Evolutionary conservation across 805 yeast genomes (phyloP).

Genomic region (Metschnikowia continentalis): DNA sequence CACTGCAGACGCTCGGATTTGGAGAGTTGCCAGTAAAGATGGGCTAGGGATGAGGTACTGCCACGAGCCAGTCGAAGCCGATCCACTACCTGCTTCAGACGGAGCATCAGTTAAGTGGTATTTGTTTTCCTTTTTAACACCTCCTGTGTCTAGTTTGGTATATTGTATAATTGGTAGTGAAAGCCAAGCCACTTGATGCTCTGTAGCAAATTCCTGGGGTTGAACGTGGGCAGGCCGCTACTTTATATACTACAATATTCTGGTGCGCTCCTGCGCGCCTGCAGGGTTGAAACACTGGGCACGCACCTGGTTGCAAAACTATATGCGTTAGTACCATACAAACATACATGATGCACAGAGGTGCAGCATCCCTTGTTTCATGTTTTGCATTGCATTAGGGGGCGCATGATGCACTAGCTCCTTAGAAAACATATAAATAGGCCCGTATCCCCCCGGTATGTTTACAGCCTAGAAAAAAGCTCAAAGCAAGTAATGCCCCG

Average conservation of each 20-base stretch:
- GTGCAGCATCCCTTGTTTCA: neutral
- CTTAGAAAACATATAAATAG: neutral
- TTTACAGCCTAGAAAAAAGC: neutral
- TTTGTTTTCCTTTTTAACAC: neutral
- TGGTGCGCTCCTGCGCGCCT: slow-evolving; percentile 1
- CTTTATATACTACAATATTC: neutral
- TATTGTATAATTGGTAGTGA: neutral
- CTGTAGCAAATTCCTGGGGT: neutral
- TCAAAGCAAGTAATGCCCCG: neutral
- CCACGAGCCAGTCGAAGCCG: neutral
- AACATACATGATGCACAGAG: neutral
- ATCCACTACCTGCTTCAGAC: neutral
- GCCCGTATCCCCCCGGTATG: neutral
- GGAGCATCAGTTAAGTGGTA: neutral
- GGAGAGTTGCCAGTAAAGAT: slow-evolving; percentile 2
- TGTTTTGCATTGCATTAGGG: neutral
- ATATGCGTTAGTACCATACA: neutral
- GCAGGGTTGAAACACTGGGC: neutral
- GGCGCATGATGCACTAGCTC: neutral
- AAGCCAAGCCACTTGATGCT: neutral
- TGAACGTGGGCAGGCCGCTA: neutral
- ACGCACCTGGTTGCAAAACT: neutral
- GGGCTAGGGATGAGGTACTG: neutral
- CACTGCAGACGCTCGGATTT: neutral
- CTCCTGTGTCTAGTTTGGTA: no score